Percentiles rank a stretch among this genome's conserved stretches.
Conservation (phyloP, 495 filamentous ascomycete species). For the Penicillium paxilli region DNA sequence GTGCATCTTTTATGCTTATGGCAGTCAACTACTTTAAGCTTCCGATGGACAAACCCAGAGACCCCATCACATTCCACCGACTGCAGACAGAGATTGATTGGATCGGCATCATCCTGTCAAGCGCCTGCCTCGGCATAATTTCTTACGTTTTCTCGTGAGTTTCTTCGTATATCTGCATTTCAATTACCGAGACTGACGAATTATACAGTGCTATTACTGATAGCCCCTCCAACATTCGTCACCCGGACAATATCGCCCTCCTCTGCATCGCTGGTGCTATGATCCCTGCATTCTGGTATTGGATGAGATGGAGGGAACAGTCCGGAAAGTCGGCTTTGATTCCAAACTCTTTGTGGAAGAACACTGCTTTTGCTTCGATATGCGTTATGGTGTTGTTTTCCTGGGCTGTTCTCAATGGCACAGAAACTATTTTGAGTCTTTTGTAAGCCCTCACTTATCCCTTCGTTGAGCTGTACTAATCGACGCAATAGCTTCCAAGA, state of each 20-base stretch:
- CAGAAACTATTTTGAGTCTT: conserved; percentile 54
- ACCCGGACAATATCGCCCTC: conserved; percentile 38
- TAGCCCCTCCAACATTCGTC: conserved; percentile 33
- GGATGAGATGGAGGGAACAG: conserved; percentile 46
- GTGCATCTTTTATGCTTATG: conserved; percentile 34
- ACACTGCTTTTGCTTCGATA: conserved; percentile 46
- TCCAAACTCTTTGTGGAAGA: conserved; percentile 56
- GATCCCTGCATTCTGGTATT: conserved; percentile 45
- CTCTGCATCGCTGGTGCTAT: conserved; percentile 36
- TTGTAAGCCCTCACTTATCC: conserved; percentile 27
- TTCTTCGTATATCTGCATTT: neutral
- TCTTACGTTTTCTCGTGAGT: conserved; percentile 49
- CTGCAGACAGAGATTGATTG: conserved; percentile 48
- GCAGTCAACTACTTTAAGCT: conserved; percentile 36
- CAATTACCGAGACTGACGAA: neutral
- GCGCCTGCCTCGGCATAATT: conserved; percentile 42
- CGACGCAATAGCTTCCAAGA: conserved; percentile 41
- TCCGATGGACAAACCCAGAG: conserved; percentile 16
- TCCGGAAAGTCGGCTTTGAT: conserved; percentile 48
- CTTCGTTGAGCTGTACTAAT: neutral
- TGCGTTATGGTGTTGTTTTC: conserved; percentile 53
- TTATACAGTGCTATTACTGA: conserved; percentile 36
- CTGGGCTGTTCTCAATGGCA: conserved; percentile 47
- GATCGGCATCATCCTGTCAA: conserved; percentile 45
- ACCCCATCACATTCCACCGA: conserved; percentile 10